Conservation (phyloP, 768 basidiomycete species). For the Leccinum truebloodii region DNA sequence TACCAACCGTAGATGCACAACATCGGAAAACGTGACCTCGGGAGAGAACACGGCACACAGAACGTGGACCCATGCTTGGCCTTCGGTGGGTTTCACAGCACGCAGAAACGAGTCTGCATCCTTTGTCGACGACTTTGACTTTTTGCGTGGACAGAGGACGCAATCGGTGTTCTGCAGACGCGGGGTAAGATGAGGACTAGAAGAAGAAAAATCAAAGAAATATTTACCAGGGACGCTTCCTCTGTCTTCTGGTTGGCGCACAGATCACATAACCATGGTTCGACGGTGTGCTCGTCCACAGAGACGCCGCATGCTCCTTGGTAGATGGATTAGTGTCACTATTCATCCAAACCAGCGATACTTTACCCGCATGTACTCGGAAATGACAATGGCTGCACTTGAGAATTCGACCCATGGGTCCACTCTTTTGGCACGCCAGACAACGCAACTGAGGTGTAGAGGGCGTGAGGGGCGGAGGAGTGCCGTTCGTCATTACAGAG, state of each 20-base stretch:
- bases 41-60: constrained; percentile 87
- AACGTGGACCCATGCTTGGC: constrained; percentile 90
- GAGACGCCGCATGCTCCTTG: constrained; percentile 69
- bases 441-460: constrained; percentile 69
- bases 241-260: constrained; percentile 81
- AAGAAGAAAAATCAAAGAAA: not conserved
- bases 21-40: constrained; percentile 82
- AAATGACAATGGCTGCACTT: constrained; percentile 82
- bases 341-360: not conserved
- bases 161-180: constrained; percentile 71
- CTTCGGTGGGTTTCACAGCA: constrained; percentile 87
- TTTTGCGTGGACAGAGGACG: constrained; percentile 71
- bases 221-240: constrained; percentile 77
- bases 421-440: constrained; percentile 70
- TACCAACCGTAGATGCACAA: constrained; percentile 68
- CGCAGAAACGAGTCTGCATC: constrained; percentile 67
- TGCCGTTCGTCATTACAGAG: constrained; percentile 47
- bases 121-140: constrained; percentile 39
- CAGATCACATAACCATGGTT: constrained; percentile 84
- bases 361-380: constrained; percentile 73
- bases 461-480: constrained; percentile 61
- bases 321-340: constrained; percentile 9
- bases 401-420: constrained; percentile 74
- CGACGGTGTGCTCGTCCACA: constrained; percentile 60
- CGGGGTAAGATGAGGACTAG: constrained; percentile 2